These are phyloP conservation scores for Coleophoma eucalyptorum DNA, from an alignment of 2,329 filamentous ascomycete genomes.

Conservation along the genomic window DNA sequence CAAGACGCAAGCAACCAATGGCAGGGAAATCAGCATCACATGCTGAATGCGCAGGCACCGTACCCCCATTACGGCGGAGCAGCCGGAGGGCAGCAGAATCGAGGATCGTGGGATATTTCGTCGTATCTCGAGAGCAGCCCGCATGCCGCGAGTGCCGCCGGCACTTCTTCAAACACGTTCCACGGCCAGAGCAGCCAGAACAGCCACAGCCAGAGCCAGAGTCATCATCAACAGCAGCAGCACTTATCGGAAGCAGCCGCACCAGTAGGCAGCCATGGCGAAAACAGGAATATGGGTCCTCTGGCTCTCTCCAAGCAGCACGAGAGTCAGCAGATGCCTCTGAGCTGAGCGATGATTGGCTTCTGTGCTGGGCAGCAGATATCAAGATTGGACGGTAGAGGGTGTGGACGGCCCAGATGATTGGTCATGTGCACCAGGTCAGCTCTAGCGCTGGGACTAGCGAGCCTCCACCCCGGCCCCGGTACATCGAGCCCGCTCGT, in stretches of 20 bases:
- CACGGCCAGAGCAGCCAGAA: constrained; percentile 14
- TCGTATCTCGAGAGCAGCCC: constrained; percentile 24
- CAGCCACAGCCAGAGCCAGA: too few relatives aligned
- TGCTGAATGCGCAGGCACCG: constrained; percentile 19
- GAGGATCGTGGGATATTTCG: constrained; percentile 27
- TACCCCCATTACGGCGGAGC: constrained; percentile 10
- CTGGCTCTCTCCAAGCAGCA: constrained; percentile 15
- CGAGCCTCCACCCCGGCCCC: constrained; percentile 9
- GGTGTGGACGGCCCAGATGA: constrained; percentile 16
- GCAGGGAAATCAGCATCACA: constrained; percentile 22
- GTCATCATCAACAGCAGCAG: constrained; percentile 7
- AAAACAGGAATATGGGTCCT: constrained; percentile 15
- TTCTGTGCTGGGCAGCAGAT: constrained; percentile 12
- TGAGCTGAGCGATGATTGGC: constrained; percentile 14
- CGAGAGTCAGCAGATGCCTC: constrained; percentile 26
- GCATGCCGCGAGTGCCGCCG: constrained; percentile 19
- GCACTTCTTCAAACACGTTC: constrained; percentile 13
- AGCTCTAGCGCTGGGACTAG: constrained; percentile 3
- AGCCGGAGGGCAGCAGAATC: constrained; percentile 10
- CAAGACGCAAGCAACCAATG: constrained; percentile 22
- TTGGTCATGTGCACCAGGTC: constrained; percentile 22
- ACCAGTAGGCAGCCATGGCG: constrained; percentile 9
- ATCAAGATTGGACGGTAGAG: constrained; percentile 8
- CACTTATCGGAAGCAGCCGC: constrained; percentile 16
- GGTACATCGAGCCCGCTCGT: constrained; percentile 9